Evolutionary conservation across 768 basidiomycete genomes (phyloP), one percentile per base, ranked within the genome.

Genomic region (Porphyrellus cyaneotinctus): DNA sequence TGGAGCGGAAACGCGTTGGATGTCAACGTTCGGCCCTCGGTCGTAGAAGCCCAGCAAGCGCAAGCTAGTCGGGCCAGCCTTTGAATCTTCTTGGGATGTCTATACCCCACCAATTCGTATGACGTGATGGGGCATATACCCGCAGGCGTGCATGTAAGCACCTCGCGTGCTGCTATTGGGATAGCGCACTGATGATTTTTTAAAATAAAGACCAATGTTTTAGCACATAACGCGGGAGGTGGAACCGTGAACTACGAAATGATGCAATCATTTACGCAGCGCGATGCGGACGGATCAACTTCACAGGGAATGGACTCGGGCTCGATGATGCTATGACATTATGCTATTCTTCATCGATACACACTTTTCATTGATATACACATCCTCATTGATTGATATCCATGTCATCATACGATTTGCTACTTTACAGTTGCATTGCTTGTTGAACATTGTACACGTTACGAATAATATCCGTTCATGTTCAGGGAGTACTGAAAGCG

Each of bases 221-320:
- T 35, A 1, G 47, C 62, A 49, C 68, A 71, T 28, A 64, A 64
- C 31, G 17, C 56, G 6, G 58, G 57, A 1, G 49, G 59, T 13
- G 59, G 65, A 18, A 63, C 62, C 2, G 61, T 76, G 47, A 74
- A 69, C 58, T 64, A 57, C 11, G 74, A 76, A 56, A 73, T 77
- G 72, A 26, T 77, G 59, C 75, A 76, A 62, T 77, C 76, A 20
- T 77, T 76, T 54, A 75, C 75, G 69, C 73, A 75, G 46, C 66
- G 74, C 17, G 72, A 48, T 51, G 68, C 59, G 32, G 72, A 73
- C 4, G 70, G 69, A 53, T 57, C 64, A 32, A 41, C 56, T 20
- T 57, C 61, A 11, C 58, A 66, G 50, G 57, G 60, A 24, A 56
- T 54, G 52, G 54, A 58, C 17, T 23, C 52, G 4, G 52, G 68